Evolutionary conservation across 352 stramenopile species (phyloP).

Genomic region (Globisporangium nodosum): DNA sequence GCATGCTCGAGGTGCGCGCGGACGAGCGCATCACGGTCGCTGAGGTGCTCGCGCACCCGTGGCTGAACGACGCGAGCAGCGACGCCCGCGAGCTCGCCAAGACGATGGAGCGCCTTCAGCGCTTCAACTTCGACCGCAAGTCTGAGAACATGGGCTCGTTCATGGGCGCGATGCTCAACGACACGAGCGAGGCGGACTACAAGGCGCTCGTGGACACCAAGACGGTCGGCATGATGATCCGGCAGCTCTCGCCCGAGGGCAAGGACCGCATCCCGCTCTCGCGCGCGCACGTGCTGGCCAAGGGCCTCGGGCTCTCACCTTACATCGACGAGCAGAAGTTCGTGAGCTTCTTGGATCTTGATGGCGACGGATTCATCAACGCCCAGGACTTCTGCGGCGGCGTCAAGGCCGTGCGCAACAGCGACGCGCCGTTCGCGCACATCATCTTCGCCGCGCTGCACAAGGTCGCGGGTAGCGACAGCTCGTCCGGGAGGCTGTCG

Average conservation of each 20-base stretch:
- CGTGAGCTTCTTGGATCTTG: conserved; percentile 55
- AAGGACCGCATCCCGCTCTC: conserved; percentile 36
- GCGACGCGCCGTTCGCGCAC: conserved; percentile 45
- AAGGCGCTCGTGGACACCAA: conserved; percentile 42
- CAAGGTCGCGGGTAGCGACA: conserved; percentile 34
- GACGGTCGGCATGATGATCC: conserved; percentile 64
- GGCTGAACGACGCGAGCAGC: conserved; percentile 30
- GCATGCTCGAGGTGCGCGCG: conserved; percentile 69
- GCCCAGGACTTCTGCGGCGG: conserved; percentile 63
- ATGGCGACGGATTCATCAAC: conserved; percentile 70
- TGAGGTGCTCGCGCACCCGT: conserved; percentile 56
- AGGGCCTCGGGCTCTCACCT: conserved; percentile 50
- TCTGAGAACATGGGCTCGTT: conserved; percentile 72
- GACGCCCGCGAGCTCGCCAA: conserved; percentile 25
- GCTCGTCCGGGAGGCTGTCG: conserved; percentile 1
- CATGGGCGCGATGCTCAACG: conserved; percentile 48
- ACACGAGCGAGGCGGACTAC: conserved; percentile 54
- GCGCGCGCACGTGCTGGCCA: conserved; percentile 45
- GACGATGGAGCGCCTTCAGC: conserved; percentile 51
- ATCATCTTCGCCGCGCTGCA: conserved; percentile 63
- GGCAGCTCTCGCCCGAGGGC: conserved; percentile 50
- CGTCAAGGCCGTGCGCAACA: conserved; percentile 48
- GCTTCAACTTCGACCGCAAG: conserved; percentile 79
- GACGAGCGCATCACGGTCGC: conserved; percentile 70
- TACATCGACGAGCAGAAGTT: conserved; percentile 61